These are phyloP conservation scores for Rhizodiscina lignyota DNA, from an alignment of 495 filamentous ascomycete genomes.

Conservation along the genomic window DNA sequence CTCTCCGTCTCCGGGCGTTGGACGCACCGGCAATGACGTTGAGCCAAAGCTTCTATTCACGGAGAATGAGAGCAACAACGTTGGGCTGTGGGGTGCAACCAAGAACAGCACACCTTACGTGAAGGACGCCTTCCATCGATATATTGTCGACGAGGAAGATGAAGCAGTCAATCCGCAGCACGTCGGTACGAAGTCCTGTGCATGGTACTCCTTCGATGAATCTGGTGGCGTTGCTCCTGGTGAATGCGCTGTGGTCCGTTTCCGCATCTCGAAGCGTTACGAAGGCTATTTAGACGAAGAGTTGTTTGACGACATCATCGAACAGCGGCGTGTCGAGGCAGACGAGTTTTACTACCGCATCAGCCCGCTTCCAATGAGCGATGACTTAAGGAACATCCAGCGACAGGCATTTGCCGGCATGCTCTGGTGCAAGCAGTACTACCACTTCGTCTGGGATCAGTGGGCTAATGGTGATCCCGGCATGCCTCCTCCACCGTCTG, in stretches of 20 bases:
- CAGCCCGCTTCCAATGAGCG: slow-evolving; percentile 84
- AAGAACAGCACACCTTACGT: slow-evolving; percentile 71
- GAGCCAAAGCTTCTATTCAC: slow-evolving; percentile 75
- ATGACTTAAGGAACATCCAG: slow-evolving; percentile 89
- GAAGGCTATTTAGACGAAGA: slow-evolving; percentile 77
- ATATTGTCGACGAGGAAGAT: slow-evolving; percentile 70
- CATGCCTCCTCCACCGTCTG: slow-evolving; percentile 67
- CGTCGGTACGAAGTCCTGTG: slow-evolving; percentile 74
- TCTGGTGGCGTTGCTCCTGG: slow-evolving; percentile 71
- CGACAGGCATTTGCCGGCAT: slow-evolving; percentile 87
- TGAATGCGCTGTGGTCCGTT: slow-evolving; percentile 89
- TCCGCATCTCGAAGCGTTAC: slow-evolving; percentile 60
- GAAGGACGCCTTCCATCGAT: slow-evolving; percentile 86
- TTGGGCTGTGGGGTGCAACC: slow-evolving; percentile 49
- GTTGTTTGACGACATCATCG: slow-evolving; percentile 78
- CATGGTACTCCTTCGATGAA: slow-evolving; percentile 86
- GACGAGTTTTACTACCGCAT: slow-evolving; percentile 93
- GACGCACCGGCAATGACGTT: slow-evolving; percentile 61
- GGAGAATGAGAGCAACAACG: slow-evolving; percentile 84
- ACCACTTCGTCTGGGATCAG: slow-evolving; percentile 92
- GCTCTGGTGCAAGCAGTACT: slow-evolving; percentile 97
- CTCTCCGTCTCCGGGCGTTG: slow-evolving; percentile 77
- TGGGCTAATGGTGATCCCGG: slow-evolving; percentile 71
- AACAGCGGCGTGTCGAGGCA: slow-evolving; percentile 67
- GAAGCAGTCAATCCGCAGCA: slow-evolving; percentile 63